These are phyloP conservation scores for Evernia prunastri DNA, from an alignment of 495 filamentous ascomycete genomes.

Conservation along the genomic window DNA sequence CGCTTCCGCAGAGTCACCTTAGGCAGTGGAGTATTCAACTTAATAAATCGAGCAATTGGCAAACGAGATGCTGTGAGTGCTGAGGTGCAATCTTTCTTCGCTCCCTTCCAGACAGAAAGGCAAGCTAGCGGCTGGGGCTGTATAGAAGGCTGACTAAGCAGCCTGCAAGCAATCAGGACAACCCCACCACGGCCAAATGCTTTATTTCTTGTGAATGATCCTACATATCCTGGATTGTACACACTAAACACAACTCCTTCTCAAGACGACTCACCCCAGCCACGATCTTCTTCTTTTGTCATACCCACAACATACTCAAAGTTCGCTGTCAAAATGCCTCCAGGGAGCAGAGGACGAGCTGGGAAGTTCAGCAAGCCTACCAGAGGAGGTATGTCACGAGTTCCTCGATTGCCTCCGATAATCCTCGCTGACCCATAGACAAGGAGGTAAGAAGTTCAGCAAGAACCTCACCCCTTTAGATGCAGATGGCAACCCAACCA, in stretches of 20 bases:
- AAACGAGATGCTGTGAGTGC: neutral
- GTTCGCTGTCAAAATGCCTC: constrained; percentile 46
- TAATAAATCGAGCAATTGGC: neutral
- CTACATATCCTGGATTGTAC: neutral
- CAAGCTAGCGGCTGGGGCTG: constrained; percentile 15
- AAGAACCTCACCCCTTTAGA: constrained; percentile 79
- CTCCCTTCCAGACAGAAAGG: neutral
- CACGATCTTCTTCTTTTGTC: neutral
- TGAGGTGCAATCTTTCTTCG: constrained; percentile 7
- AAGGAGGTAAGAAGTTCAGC: constrained; percentile 95
- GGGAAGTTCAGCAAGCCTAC: constrained; percentile 93
- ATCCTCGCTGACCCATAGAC: constrained; percentile 20
- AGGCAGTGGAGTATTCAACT: neutral
- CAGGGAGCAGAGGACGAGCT: constrained; percentile 66
- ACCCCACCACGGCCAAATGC: neutral
- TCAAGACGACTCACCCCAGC: neutral
- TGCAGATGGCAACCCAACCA: constrained; percentile 66
- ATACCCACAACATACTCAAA: neutral
- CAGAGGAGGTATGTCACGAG: constrained; percentile 64
- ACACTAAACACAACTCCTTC: neutral
- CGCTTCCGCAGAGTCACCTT: neutral
- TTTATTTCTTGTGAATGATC: neutral
- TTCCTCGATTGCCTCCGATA: neutral
- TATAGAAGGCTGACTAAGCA: constrained; percentile 8
- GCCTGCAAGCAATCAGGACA: neutral